Conservation (phyloP, 2,329 filamentous ascomycete genomes). For the Domatiomyces globalis region DNA sequence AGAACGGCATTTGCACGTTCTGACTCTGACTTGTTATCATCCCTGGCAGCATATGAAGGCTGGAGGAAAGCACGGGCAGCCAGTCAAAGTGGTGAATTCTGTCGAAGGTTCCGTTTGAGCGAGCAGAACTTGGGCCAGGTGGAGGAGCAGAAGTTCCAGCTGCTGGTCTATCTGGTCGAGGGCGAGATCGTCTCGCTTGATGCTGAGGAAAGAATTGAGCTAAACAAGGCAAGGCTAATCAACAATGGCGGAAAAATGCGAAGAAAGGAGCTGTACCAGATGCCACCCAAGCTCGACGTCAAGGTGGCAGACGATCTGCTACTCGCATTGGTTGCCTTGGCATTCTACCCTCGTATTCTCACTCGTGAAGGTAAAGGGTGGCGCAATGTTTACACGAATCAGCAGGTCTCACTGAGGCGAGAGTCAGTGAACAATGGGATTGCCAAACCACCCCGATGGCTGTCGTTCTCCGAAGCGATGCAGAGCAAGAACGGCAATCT, state of each 20-base stretch:
- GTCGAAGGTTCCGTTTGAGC: conserved; percentile 84
- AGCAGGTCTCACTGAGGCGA: conserved; percentile 49
- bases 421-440: background rate
- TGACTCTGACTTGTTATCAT: conserved; percentile 81
- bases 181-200: conserved; percentile 62
- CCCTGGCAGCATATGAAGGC: conserved; percentile 81
- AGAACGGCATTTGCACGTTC: conserved; percentile 66
- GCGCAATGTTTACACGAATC: conserved; percentile 86
- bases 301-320: conserved; percentile 68
- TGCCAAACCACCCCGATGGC: conserved; percentile 47
- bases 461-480: conserved; percentile 97
- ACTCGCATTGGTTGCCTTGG: conserved; percentile 75
- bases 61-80: conserved; percentile 75
- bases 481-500: conserved; percentile 66
- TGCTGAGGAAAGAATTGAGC: conserved; percentile 17
- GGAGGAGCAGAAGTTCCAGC: conserved; percentile 86
- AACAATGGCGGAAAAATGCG: background rate
- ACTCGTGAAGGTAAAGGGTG: conserved; percentile 72
- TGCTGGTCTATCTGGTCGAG: conserved; percentile 71
- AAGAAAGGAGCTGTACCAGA: conserved; percentile 51
- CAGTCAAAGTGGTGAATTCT: conserved; percentile 66
- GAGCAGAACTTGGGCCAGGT: conserved; percentile 82
- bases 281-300: conserved; percentile 62
- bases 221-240: conserved; percentile 6
- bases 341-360: conserved; percentile 89